Evolutionary conservation across 176 grass and related monocot genomes (phyloP).

Genomic region (Cymbopogon citratus): DNA sequence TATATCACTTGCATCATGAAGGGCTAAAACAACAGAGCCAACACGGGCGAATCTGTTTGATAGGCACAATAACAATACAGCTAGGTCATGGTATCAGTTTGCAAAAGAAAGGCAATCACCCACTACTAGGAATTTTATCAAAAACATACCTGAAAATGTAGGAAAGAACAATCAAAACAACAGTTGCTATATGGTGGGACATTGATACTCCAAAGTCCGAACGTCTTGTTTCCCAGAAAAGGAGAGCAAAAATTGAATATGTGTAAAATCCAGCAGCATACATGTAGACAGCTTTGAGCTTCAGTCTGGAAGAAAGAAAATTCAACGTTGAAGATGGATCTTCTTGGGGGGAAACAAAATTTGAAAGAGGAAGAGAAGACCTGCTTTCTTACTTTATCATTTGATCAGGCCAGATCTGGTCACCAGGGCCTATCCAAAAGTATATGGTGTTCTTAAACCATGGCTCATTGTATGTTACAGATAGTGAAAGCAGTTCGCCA

Average conservation of each 20-base stretch:
- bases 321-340: background rate
- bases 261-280: slow-evolving; percentile 94
- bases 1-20: slow-evolving; percentile 92
- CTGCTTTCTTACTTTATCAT: slow-evolving; percentile 63
- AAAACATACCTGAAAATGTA: slow-evolving; percentile 70
- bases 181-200: slow-evolving; percentile 78
- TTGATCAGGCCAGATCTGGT: slow-evolving; percentile 93
- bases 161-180: slow-evolving; percentile 73
- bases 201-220: slow-evolving; percentile 81
- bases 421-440: slow-evolving; percentile 83
- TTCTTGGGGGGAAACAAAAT: background rate
- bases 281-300: slow-evolving; percentile 89
- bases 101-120: slow-evolving; percentile 7
- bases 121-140: background rate
- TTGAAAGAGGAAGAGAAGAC: slow-evolving; percentile 12
- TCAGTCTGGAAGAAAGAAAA: slow-evolving; percentile 53
- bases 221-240: slow-evolving; percentile 93
- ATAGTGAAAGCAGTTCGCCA: slow-evolving; percentile 62
- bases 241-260: slow-evolving; percentile 88
- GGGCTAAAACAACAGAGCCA: slow-evolving; percentile 68
- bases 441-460: slow-evolving; percentile 79
- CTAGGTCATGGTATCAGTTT: background rate
- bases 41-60: slow-evolving; percentile 67
- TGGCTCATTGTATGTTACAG: slow-evolving; percentile 76
- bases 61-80: slow-evolving; percentile 22